These are phyloP conservation scores for Rhodotorula sp. DNA, from an alignment of 1,284 basidiomycete genomes.

Conservation along the genomic window DNA sequence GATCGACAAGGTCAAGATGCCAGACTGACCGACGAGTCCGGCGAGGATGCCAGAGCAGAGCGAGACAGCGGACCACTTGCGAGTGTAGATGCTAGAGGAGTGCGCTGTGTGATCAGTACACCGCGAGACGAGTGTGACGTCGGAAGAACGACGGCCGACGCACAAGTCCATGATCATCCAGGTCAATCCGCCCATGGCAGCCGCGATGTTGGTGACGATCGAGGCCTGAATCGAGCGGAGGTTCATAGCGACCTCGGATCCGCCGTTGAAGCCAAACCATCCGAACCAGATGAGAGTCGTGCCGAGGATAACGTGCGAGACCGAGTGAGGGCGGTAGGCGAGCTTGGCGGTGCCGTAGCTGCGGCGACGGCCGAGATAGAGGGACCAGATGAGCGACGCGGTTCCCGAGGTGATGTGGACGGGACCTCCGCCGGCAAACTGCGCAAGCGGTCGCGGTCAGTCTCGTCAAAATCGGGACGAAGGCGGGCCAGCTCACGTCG, in stretches of 20 bases:
- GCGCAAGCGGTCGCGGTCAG: background rate
- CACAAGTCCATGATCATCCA: constrained; percentile 82
- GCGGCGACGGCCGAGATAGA: constrained; percentile 83
- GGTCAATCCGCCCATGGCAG: constrained; percentile 70
- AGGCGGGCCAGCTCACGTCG: constrained; percentile 52
- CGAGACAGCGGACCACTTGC: constrained; percentile 88
- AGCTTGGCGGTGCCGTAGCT: constrained; percentile 84
- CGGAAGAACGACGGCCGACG: constrained; percentile 13
- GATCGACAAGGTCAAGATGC: background rate
- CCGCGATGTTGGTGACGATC: constrained; percentile 85
- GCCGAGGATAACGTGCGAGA: constrained; percentile 82
- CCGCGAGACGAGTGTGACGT: background rate
- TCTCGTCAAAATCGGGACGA: background rate
- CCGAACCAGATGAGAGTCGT: constrained; percentile 90
- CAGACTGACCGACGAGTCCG: constrained; percentile 51
- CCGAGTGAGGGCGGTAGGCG: constrained; percentile 90
- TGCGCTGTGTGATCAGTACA: too few species aligned
- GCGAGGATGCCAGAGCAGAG: constrained; percentile 94
- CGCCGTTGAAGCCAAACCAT: constrained; percentile 77
- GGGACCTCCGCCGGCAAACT: constrained; percentile 79
- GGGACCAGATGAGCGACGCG: constrained; percentile 80
- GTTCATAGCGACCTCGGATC: constrained; percentile 84
- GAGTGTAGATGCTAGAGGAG: constrained; percentile 59
- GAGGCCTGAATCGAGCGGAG: constrained; percentile 80
- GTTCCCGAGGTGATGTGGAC: constrained; percentile 71